phyloP scores from a whole-genome alignment of 805 yeast species.

The Wickerhamiella qilinensis region DNA sequence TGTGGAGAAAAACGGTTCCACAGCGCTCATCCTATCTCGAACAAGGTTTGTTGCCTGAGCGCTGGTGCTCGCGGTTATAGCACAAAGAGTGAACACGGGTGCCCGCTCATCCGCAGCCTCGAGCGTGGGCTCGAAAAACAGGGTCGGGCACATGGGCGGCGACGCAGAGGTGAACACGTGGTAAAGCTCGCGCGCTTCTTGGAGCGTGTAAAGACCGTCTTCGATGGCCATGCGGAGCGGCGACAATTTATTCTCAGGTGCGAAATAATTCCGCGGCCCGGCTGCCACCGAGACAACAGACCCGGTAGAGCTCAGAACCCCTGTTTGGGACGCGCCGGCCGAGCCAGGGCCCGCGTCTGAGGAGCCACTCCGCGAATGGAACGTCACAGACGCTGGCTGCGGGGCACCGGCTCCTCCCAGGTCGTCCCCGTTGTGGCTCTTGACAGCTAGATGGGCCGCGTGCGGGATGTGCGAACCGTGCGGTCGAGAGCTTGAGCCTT shows the following conservation, averaged over 20 bases:
- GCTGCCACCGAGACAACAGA: neutral
- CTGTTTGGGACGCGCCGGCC: neutral
- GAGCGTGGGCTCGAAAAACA: neutral
- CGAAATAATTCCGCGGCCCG: neutral
- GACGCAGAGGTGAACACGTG: neutral
- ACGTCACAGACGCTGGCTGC: no score
- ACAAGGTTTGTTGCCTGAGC: slow-evolving; percentile 3
- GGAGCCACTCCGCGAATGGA: no score
- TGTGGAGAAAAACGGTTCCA: slow-evolving; percentile 1
- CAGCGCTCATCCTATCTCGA: slow-evolving; percentile 2
- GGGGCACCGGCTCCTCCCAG: no score
- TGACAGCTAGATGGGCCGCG: no score
- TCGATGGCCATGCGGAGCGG: neutral
- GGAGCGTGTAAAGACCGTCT: neutral
- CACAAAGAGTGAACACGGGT: slow-evolving; percentile 1
- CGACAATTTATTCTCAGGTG: neutral
- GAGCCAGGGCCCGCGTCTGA: no score
- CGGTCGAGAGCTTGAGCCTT: neutral
- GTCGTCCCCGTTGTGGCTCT: no score
- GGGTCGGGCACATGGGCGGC: neutral
- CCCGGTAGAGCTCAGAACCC: slow-evolving; percentile 1
- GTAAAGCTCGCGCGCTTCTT: neutral
- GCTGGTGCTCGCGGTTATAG: slow-evolving; percentile 3
- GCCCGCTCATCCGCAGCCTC: neutral
- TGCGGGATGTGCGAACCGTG: no score